Evolutionary conservation across 2,329 filamentous ascomycete genomes (phyloP), one percentile per base, ranked within the genome.

Genomic region (Colletotrichum nymphaeae): DNA sequence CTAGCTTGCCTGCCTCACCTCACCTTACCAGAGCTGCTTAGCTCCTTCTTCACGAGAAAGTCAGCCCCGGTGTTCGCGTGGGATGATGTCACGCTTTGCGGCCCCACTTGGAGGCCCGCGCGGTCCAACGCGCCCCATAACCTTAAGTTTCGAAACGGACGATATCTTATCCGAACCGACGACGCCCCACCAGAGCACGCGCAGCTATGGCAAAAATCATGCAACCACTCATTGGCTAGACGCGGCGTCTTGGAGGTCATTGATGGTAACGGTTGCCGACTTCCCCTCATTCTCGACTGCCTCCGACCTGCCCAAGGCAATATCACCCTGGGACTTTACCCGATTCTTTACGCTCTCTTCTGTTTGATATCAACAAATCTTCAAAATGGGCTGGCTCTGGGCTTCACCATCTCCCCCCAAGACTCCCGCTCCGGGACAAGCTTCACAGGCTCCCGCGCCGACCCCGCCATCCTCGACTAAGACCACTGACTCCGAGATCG

Each of bases 381-480:
- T 75, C 77, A 83, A 68, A 75, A 92, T 92, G 90, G 90, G 89
- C 76, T 92, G 90, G 90, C 83, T 91, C 74, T 92, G 89, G 89
- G 84, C 87, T 72, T 84, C 83, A 6, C 75, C 81, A n/a, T 77
- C 82, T 19, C 74, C 83, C 19, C 73, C 83, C 19, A 80, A 81
- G 76, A 74, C 76, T 56, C 76, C 77, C 46, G 67, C 75, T 52
- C 66, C 75, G 37, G 77, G 78, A 62, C 76, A 79, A 62, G 67
- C 76, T 65, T 52, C 76, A 24, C 56, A 78, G 53, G 73, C 76
- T 37, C 69, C 78, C 63, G 67, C 77, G 42, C 24, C 78, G 35
- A 67, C 75, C 53, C 71, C 74, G 46, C 42, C 76, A 69, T 67
- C 76, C 37, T 35, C 76, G 14, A 75, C 73, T 42, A 72, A 66